phyloP scores from a whole-genome alignment of 371 early-diverging fungal genomes.

The Mucor sp. region DNA sequence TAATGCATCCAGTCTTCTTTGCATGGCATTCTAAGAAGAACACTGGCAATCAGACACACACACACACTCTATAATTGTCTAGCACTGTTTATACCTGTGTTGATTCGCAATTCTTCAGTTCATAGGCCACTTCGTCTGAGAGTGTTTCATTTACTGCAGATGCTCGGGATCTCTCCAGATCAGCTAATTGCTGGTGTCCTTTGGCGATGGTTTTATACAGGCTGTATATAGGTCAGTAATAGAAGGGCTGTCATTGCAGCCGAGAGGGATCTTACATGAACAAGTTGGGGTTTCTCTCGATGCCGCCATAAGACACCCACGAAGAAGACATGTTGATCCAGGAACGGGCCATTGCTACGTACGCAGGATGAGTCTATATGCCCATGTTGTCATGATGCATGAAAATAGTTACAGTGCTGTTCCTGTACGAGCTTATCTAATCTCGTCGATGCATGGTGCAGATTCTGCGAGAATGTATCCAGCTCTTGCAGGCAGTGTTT shows the following conservation, averaged over 20 bases:
- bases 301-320: slow-evolving; percentile 42
- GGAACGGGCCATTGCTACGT: slow-evolving; percentile 12
- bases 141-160: slow-evolving; percentile 32
- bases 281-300: slow-evolving; percentile 39
- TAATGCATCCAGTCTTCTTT: slow-evolving; percentile 27
- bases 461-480: slow-evolving; percentile 5
- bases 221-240: background rate
- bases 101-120: slow-evolving; percentile 33
- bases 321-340: slow-evolving; percentile 34
- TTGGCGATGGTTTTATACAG: slow-evolving; percentile 39
- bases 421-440: slow-evolving; percentile 13
- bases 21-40: slow-evolving; percentile 28
- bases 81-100: slow-evolving; percentile 24
- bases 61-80: background rate
- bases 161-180: slow-evolving; percentile 33
- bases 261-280: slow-evolving; percentile 31
- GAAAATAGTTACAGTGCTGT: slow-evolving; percentile 14
- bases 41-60: too few species aligned
- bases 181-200: slow-evolving; percentile 30
- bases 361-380: background rate
- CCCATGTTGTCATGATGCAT: background rate
- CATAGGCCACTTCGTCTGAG: slow-evolving; percentile 34
- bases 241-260: background rate
- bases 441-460: slow-evolving; percentile 1
- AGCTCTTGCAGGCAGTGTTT: slow-evolving; percentile 17